phyloP scores from a whole-genome alignment of 306 rosid genomes.

The Vigna angularis region DNA sequence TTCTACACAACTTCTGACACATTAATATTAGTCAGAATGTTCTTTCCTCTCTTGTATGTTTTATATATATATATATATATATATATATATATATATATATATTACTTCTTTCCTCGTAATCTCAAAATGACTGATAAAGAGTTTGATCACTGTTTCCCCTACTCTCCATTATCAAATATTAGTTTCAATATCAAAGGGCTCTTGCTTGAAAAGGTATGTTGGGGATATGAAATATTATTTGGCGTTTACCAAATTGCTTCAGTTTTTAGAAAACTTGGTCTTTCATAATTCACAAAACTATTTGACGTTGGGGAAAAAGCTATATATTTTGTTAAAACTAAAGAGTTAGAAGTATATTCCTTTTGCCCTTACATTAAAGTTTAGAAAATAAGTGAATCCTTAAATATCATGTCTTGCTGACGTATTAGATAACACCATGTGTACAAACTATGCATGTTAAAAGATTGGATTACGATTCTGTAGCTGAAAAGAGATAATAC shows the following conservation, averaged over 20 bases:
- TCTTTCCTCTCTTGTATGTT: neutral
- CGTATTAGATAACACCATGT: slow-evolving; percentile 11
- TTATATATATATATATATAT: too few relatives aligned
- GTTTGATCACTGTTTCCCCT: too few relatives aligned
- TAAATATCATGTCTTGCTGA: neutral
- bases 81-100: neutral
- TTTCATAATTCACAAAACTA: too few relatives aligned
- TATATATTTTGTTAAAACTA: too few relatives aligned
- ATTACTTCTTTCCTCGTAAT: neutral
- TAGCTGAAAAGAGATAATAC: neutral
- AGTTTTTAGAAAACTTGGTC: too few relatives aligned
- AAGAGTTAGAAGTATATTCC: neutral
- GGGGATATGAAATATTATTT: too few relatives aligned
- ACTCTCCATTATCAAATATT: too few relatives aligned
- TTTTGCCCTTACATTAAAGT: neutral
- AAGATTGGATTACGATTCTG: slow-evolving; percentile 4
- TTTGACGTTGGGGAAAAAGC: too few relatives aligned
- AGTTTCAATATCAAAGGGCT: too few relatives aligned
- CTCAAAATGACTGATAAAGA: neutral
- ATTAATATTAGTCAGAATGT: neutral
- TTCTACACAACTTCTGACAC: neutral
- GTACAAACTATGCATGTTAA: neutral
- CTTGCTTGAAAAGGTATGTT: too few relatives aligned
- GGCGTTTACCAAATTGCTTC: too few relatives aligned
- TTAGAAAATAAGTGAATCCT: slow-evolving; percentile 3